Evolutionary conservation across 768 basidiomycete species (phyloP).

Genomic region (Postia placenta): DNA sequence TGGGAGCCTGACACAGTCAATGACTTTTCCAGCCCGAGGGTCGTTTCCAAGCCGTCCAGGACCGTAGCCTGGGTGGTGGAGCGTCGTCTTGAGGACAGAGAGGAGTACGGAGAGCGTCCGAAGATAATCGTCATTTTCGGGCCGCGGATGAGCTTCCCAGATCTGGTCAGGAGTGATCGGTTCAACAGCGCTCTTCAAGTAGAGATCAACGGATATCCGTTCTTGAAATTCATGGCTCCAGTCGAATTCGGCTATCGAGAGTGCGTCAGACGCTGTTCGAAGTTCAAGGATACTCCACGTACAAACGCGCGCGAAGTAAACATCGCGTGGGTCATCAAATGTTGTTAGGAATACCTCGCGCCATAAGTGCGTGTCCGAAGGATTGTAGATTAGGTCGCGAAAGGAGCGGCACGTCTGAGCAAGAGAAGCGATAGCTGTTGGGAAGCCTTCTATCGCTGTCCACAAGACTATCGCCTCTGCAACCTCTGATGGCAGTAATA

Average conservation of each 20-base stretch:
- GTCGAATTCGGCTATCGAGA: background rate
- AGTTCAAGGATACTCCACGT: background rate
- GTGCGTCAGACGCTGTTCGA: background rate
- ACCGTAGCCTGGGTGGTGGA: too few species aligned
- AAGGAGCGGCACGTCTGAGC: slow-evolving; percentile 27
- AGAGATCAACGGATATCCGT: slow-evolving; percentile 1
- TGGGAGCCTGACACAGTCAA: too few species aligned
- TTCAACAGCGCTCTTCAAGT: background rate
- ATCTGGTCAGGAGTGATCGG: too few species aligned
- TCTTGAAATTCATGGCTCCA: slow-evolving; percentile 8
- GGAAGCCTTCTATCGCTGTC: slow-evolving; percentile 13
- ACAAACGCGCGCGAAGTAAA: background rate
- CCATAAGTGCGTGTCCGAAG: slow-evolving; percentile 30
- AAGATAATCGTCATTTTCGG: background rate
- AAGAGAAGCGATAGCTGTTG: slow-evolving; percentile 22
- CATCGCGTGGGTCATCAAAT: slow-evolving; percentile 29
- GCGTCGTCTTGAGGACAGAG: too few species aligned
- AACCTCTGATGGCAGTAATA: slow-evolving; percentile 28
- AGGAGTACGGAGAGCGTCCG: background rate
- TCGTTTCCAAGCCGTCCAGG: too few species aligned
- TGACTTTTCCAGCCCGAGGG: too few species aligned
- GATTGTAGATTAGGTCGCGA: slow-evolving; percentile 24
- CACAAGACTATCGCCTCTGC: slow-evolving; percentile 28
- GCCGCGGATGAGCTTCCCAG: too few species aligned
- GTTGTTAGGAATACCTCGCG: slow-evolving; percentile 26